Percentiles rank a stretch among this genome's conserved stretches.
These are phyloP conservation scores for Letharia lupina DNA, from an alignment of 495 filamentous ascomycete species.

Conservation along the genomic window DNA sequence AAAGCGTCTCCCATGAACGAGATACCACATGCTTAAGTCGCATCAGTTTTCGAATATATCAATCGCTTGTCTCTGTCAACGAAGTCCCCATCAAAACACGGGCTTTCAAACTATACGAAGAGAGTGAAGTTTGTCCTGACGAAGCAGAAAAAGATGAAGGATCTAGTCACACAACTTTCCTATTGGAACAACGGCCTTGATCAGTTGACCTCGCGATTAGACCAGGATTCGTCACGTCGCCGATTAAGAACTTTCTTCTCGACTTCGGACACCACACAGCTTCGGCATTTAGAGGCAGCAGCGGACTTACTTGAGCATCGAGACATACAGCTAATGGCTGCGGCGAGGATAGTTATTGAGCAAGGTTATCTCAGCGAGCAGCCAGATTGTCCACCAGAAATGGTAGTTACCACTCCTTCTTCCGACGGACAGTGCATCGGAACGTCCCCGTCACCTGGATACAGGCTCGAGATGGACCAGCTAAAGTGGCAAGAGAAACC, in stretches of 20 bases:
- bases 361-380: conserved; percentile 12
- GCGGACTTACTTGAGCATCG: conserved; percentile 19
- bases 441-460: conserved; percentile 9
- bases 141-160: conserved; percentile 18
- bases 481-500: conserved; percentile 20
- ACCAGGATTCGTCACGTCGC: conserved; percentile 16
- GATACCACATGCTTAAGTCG: background rate
- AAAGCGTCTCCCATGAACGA: too few relatives aligned
- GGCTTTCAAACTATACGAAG: conserved; percentile 11
- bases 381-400: background rate
- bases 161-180: conserved; percentile 22
- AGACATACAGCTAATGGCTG: conserved; percentile 21
- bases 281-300: conserved; percentile 18
- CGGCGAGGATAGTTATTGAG: conserved; percentile 16
- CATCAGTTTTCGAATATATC: conserved; percentile 15
- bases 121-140: conserved; percentile 22
- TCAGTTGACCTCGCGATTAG: conserved; percentile 20
- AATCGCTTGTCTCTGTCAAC: conserved; percentile 16
- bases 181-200: conserved; percentile 26
- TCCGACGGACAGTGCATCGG: background rate
- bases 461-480: conserved; percentile 20
- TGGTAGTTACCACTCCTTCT: background rate
- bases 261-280: conserved; percentile 12
- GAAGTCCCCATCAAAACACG: conserved; percentile 17
- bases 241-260: conserved; percentile 16